phyloP scores from a whole-genome alignment of 805 yeast species.

The Sugiyamaella mastotermitis region DNA sequence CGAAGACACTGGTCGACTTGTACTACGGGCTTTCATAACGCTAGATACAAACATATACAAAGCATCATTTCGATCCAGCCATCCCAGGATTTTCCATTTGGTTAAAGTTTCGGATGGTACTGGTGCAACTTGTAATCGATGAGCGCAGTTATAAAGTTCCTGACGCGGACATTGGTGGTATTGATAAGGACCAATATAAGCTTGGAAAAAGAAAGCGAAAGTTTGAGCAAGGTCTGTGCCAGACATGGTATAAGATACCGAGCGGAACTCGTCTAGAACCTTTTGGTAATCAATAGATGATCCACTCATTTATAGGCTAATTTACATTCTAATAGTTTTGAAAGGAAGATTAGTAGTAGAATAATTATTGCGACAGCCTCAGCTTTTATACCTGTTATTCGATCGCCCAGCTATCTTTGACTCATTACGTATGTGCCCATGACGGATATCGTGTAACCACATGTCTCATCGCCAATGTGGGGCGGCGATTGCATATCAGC shows the following conservation, averaged over 20 bases:
- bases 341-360: too few species aligned
- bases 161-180: neutral
- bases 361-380: too few species aligned
- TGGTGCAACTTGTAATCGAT: constrained; percentile 4
- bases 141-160: constrained; percentile 7
- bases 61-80: constrained; percentile 3
- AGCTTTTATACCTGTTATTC: too few species aligned
- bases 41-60: neutral
- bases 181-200: constrained; percentile 6
- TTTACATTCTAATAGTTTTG: too few species aligned
- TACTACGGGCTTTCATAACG: too few species aligned
- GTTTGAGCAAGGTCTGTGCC: constrained; percentile 8
- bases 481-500: too few species aligned
- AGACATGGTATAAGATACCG: constrained; percentile 5
- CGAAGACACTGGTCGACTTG: too few species aligned
- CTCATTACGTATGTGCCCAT: too few species aligned
- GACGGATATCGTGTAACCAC: too few species aligned
- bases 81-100: constrained; percentile 7
- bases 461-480: too few species aligned
- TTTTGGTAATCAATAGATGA: neutral
- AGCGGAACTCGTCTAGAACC: constrained; percentile 2
- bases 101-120: constrained; percentile 8
- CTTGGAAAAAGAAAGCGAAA: constrained; percentile 11
- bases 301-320: too few species aligned
- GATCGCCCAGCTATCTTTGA: too few species aligned